Conservation (phyloP, 441 rosid genomes). For the Viola pubescens region DNA sequence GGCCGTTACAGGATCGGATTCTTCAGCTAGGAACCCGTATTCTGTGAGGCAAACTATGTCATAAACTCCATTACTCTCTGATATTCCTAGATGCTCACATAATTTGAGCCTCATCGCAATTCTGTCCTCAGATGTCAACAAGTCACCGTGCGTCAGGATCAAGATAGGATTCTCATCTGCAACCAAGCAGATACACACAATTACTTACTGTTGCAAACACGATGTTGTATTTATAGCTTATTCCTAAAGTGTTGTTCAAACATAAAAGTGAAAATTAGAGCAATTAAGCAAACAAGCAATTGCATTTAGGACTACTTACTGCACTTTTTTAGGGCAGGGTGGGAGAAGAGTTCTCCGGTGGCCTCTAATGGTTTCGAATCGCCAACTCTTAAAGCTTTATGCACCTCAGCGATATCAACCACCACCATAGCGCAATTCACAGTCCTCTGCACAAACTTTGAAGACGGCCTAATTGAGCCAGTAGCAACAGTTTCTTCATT, state of each 20-base stretch:
- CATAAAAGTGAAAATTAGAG: not conserved
- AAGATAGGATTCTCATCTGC: slow-evolving; percentile 52
- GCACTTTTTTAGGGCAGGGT: slow-evolving; percentile 39
- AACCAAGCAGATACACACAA: not conserved
- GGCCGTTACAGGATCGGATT: slow-evolving; percentile 43
- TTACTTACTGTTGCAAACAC: not conserved
- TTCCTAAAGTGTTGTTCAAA: not conserved
- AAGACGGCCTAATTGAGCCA: slow-evolving; percentile 17
- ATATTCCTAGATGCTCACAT: slow-evolving; percentile 32
- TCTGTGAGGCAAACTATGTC: slow-evolving; percentile 49
- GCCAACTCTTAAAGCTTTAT: slow-evolving; percentile 33
- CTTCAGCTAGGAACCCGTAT: slow-evolving; percentile 45
- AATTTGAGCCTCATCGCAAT: slow-evolving; percentile 40
- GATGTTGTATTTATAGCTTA: not conserved
- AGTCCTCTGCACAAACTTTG: slow-evolving; percentile 35
- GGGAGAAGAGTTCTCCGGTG: slow-evolving; percentile 33
- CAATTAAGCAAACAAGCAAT: not conserved
- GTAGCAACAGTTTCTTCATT: slow-evolving; percentile 18
- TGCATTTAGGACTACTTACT: slow-evolving; percentile 27
- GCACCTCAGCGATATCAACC: slow-evolving; percentile 36
- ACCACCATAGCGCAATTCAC: slow-evolving; percentile 48
- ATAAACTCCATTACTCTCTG: slow-evolving; percentile 37
- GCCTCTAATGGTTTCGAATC: slow-evolving; percentile 40
- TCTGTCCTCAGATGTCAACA: slow-evolving; percentile 39
- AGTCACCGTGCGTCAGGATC: slow-evolving; percentile 54